These are phyloP conservation scores for Aspergillus transmontanensis DNA, from an alignment of 2,329 filamentous ascomycete species.

Conservation along the genomic window DNA sequence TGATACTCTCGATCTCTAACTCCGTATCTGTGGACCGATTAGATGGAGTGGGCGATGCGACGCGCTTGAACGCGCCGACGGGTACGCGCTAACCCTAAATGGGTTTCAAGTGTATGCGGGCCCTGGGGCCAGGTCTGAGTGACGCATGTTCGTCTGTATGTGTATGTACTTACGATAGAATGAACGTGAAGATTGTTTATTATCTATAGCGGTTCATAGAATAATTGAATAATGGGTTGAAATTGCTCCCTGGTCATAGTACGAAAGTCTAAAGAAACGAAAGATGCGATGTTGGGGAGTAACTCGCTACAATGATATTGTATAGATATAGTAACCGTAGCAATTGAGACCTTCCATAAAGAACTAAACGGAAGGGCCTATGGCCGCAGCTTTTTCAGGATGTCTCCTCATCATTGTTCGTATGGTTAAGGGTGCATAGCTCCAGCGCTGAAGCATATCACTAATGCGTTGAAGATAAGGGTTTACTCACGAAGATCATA, in stretches of 20 bases:
- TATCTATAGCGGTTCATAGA: not conserved
- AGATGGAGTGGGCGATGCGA: slow-evolving; percentile 8
- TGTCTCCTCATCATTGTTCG: not conserved
- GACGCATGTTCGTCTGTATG: not conserved
- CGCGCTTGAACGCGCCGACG: slow-evolving; percentile 24
- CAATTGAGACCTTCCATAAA: not conserved
- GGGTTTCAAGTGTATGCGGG: not conserved
- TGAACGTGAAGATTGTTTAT: not conserved
- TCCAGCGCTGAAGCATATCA: not conserved
- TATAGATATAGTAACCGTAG: slow-evolving; percentile 12
- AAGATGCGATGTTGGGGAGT: not conserved
- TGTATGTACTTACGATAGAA: not conserved
- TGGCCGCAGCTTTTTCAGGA: not conserved
- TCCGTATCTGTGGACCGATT: not conserved
- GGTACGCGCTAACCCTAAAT: not conserved
- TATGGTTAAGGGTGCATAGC: not conserved
- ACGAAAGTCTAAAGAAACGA: not conserved
- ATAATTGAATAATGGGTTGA: not conserved
- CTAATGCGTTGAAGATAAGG: not conserved
- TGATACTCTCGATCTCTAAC: not conserved
- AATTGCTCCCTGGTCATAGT: not conserved
- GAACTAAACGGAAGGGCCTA: not conserved
- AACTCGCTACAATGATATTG: not conserved
- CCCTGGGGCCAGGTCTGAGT: not conserved
- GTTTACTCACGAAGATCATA: not conserved